phyloP scores from a whole-genome alignment of 2,329 filamentous ascomycete species.

The Basipetospora chlamydospora region DNA sequence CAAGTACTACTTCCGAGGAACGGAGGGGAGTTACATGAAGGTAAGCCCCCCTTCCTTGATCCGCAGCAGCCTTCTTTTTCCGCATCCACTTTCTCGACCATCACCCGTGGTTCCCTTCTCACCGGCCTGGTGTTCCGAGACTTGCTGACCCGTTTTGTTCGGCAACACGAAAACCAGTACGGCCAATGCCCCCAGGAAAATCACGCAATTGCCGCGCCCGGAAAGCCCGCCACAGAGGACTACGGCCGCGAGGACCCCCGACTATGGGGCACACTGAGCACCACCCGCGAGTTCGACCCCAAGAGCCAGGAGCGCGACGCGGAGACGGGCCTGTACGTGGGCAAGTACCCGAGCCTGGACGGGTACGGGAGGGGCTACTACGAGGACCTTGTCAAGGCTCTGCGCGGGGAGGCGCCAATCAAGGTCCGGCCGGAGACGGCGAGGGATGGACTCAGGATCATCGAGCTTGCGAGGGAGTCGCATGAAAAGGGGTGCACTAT shows the following conservation, averaged over 20 bases:
- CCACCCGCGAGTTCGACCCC: conserved; percentile 20
- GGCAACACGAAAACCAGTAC: conserved; percentile 1
- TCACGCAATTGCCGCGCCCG: conserved; percentile 8
- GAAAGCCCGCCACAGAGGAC: conserved; percentile 8
- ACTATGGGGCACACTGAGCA: conserved; percentile 18
- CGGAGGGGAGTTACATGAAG: conserved; percentile 35
- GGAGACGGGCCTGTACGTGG: conserved; percentile 18
- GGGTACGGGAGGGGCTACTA: conserved; percentile 26
- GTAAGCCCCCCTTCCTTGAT: conserved; percentile 10
- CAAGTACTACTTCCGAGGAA: conserved; percentile 47
- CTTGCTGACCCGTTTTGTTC: no score
- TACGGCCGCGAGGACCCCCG: conserved; percentile 21
- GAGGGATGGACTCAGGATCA: conserved; percentile 23
- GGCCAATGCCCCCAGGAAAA: conserved; percentile 21
- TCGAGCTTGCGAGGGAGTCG: conserved; percentile 26
- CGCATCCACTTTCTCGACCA: no score
- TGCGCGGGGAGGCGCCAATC: conserved; percentile 22
- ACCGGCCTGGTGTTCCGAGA: no score
- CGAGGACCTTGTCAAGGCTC: conserved; percentile 23
- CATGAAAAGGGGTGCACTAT: conserved; percentile 18
- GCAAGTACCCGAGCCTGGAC: conserved; percentile 21
- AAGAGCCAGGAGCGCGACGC: conserved; percentile 16
- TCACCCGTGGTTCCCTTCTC: no score
- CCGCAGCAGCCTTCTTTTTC: no score
- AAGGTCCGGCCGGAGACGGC: conserved; percentile 23